A percentile compares a stretch with the other conserved stretches of the same genome.
These are phyloP conservation scores for Dryas alaskensis DNA, from an alignment of 306 rosid species.

Conservation along the genomic window DNA sequence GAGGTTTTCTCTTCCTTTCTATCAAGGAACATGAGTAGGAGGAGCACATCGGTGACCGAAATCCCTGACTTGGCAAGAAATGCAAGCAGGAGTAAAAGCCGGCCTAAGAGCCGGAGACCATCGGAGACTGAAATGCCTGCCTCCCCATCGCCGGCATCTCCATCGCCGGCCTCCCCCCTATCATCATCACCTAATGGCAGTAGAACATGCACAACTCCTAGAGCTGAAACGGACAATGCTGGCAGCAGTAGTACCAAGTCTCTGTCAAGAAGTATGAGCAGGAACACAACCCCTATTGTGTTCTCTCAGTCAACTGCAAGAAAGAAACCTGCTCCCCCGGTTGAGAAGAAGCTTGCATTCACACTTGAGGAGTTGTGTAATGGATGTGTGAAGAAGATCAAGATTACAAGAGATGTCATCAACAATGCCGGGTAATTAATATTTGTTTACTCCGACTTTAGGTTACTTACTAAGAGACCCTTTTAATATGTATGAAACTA, in stretches of 20 bases:
- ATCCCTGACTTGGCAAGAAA: conserved; percentile 11
- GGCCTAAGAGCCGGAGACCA: background rate
- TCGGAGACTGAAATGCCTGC: conserved; percentile 8
- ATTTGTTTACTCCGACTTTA: conserved; percentile 34
- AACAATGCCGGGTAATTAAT: conserved; percentile 45
- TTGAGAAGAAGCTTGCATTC: conserved; percentile 61
- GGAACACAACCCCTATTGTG: conserved; percentile 63
- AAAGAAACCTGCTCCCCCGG: conserved; percentile 52
- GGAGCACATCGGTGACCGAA: conserved; percentile 21
- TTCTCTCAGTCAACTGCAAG: conserved; percentile 66
- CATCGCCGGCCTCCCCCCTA: background rate
- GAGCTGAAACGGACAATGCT: conserved; percentile 22
- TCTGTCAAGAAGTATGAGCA: conserved; percentile 42
- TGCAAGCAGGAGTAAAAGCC: background rate
- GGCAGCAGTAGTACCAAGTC: conserved; percentile 11
- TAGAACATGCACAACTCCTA: background rate
- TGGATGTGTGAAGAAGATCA: conserved; percentile 71
- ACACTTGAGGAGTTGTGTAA: conserved; percentile 70
- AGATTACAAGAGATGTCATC: conserved; percentile 63
- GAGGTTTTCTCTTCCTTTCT: background rate
- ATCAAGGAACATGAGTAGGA: conserved; percentile 15
- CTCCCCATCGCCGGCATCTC: background rate
- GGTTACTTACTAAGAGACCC: too few relatives aligned
- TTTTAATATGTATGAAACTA: too few relatives aligned
- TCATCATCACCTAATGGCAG: background rate